phyloP scores from a whole-genome alignment of 176 grass and related monocot genomes.

The Phragmites australis region DNA sequence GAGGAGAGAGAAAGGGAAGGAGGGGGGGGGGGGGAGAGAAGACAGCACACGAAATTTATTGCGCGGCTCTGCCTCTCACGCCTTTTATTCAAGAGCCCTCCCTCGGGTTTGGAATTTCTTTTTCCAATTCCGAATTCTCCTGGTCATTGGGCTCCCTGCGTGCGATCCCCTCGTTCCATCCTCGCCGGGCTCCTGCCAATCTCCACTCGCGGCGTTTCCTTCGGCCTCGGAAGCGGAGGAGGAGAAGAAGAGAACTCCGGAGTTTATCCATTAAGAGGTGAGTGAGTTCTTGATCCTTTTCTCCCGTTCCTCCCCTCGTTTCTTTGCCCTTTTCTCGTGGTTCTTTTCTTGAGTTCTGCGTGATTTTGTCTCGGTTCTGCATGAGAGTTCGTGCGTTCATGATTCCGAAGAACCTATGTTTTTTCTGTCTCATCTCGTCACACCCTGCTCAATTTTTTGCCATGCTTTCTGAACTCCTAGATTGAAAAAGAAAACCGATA shows the following conservation, averaged over 20 bases:
- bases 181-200: conserved; percentile 2
- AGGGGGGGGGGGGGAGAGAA: not conserved
- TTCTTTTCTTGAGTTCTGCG: not conserved
- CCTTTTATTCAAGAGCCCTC: conserved; percentile 46
- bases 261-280: conserved; percentile 28
- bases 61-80: conserved; percentile 39
- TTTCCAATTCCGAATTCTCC: conserved; percentile 37
- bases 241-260: conserved; percentile 20
- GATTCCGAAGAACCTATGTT: not conserved
- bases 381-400: conserved; percentile 13
- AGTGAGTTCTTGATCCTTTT: conserved; percentile 45
- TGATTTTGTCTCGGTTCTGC: not conserved
- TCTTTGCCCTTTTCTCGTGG: not conserved
- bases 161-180: conserved; percentile 28
- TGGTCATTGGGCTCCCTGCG: conserved; percentile 25
- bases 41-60: conserved; percentile 43
- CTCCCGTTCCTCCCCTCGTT: not conserved
- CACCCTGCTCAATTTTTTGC: not conserved
- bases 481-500: not conserved
- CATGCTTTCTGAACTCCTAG: not conserved
- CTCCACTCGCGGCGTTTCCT: not conserved
- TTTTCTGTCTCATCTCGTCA: conserved; percentile 1
- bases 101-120: conserved; percentile 35
- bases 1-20: not conserved
- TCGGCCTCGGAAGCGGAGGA: not conserved